Conservation (phyloP, 345 rosid species). For the Eucalyptus tenuipes region DNA sequence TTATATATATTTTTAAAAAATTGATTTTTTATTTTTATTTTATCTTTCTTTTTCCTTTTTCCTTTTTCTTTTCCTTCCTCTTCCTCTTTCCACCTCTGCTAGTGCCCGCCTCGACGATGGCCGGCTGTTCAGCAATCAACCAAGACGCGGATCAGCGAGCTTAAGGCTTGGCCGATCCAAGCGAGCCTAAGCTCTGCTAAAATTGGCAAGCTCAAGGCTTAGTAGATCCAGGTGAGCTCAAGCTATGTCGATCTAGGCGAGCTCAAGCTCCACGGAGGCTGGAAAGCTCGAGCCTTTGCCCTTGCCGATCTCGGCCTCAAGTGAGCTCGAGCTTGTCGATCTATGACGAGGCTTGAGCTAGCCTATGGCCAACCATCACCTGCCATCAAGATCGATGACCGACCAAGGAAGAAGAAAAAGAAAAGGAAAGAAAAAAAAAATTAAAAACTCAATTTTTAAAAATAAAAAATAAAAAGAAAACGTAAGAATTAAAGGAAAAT, state of each 20-base stretch:
- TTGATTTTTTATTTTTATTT: no score
- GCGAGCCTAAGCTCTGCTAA: no score
- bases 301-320: accelerated
- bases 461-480: no score
- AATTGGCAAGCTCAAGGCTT: accelerated
- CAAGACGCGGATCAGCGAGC: no score
- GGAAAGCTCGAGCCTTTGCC: no score
- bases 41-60: no score
- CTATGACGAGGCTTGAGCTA: accelerated
- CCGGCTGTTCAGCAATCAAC: accelerated
- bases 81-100: accelerated
- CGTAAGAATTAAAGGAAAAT: no score
- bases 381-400: accelerated
- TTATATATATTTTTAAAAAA: no score
- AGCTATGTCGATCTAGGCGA: accelerated
- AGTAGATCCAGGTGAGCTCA: accelerated
- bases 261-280: accelerated
- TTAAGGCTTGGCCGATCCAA: accelerated
- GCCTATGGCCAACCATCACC: accelerated
- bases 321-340: accelerated
- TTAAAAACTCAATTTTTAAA: no score
- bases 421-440: no score
- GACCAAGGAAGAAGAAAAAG: no score
- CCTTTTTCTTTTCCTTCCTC: no score
- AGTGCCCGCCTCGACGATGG: accelerated